Base-by-base conservation (phyloP, 805 yeast genomes). In the Kodamaea laetipori region DNA sequence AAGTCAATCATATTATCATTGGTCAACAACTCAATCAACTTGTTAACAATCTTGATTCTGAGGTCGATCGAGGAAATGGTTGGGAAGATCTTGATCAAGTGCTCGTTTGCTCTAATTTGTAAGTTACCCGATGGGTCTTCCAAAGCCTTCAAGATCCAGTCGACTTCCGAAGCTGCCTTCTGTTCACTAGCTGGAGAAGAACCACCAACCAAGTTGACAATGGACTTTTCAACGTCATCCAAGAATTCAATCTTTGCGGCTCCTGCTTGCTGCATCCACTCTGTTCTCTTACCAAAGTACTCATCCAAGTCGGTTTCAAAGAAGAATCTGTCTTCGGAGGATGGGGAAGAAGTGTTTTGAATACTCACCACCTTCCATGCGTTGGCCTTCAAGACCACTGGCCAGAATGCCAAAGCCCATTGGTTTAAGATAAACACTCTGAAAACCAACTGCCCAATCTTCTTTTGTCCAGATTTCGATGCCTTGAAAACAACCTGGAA, bases 381-480 rank as follows among this genome's bases (percentile, higher is more conserved):
- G 21, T 69, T 65, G 33, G 69, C 61, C 56, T 89, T 86, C 16
- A 87, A 69, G 15, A 64, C 73, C 13, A 71, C 47, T 5, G 73
- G 39, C 30, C 30, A 26, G 16, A 44, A 45, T 7, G 58, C 39
- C 27, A 65, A 51, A 1, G 72, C 59, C 55, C 87, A 85, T 61
- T 89, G 94, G 44, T 84, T 80, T 13, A 84, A 78, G 54, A 88
- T 71, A 51, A 82, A 86, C 0, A 90, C 77, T 45, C 63, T 62
- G 42, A 82, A 61, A 35, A 77, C 70, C 4, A 84, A 65, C 44
- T 77, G 75, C 11, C 83, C 84, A 33, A 76, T 57, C 46, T 77
- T 80, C 57, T 82, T 82, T 18, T 67, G 76, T 54, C 34, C 34
- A 4, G 34, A 30, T 50, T 49, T 64, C 46, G 43, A 71, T 58